These are phyloP conservation scores for Ceratocystiopsis minuta DNA, from an alignment of 2,329 filamentous ascomycete genomes.

Conservation along the genomic window DNA sequence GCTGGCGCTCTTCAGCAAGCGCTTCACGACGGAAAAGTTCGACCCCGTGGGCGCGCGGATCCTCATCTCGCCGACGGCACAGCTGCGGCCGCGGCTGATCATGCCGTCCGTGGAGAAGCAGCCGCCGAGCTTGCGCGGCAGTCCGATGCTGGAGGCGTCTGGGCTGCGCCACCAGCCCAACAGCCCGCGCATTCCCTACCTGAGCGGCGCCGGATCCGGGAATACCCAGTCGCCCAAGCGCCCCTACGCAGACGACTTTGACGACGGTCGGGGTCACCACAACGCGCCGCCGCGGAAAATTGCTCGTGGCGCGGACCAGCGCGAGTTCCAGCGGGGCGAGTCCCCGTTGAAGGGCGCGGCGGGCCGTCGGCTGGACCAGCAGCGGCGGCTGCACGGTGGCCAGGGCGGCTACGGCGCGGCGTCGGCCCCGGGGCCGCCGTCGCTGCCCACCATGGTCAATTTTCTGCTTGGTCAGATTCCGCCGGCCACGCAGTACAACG, in stretches of 20 bases:
- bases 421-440: slow-evolving; percentile 26
- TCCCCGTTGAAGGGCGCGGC: slow-evolving; percentile 87
- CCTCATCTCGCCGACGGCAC: slow-evolving; percentile 63
- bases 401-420: slow-evolving; percentile 17
- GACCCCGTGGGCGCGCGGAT: slow-evolving; percentile 67
- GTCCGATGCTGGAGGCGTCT: slow-evolving; percentile 17
- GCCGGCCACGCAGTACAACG: slow-evolving; percentile 51
- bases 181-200: slow-evolving; percentile 5
- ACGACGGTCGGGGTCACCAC: slow-evolving; percentile 32
- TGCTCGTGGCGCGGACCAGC: slow-evolving; percentile 48
- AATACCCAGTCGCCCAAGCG: slow-evolving; percentile 39
- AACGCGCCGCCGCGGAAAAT: slow-evolving; percentile 58
- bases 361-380: slow-evolving; percentile 66
- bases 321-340: slow-evolving; percentile 74
- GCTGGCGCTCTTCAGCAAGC: slow-evolving; percentile 55
- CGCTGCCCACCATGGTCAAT: slow-evolving; percentile 53
- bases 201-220: no score
- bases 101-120: slow-evolving; percentile 31
- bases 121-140: slow-evolving; percentile 25
- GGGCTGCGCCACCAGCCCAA: slow-evolving; percentile 1
- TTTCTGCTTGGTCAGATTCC: slow-evolving; percentile 59
- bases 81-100: slow-evolving; percentile 46
- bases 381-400: slow-evolving; percentile 37
- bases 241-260: slow-evolving; percentile 55
- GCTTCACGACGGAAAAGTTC: slow-evolving; percentile 57